Percentiles rank a stretch among this genome's conserved stretches.
Evolutionary conservation across 345 rosid species (phyloP).

Genomic region (rapeseed (Brassica napus)): DNA sequence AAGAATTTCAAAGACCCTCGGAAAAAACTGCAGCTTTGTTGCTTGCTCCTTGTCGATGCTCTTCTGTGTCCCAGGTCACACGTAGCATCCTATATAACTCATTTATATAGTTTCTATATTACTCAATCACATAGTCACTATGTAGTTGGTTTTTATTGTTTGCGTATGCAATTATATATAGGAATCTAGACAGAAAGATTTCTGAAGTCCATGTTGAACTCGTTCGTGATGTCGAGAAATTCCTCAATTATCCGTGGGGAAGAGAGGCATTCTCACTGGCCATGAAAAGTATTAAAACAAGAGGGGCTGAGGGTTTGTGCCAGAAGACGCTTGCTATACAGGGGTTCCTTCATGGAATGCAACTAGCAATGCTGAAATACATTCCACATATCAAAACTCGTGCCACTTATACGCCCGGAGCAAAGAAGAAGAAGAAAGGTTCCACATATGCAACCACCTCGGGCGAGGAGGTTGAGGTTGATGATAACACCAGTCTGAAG

Average conservation of each 20-base stretch:
- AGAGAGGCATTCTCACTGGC: slow-evolving; percentile 1
- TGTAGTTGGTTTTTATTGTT: no score
- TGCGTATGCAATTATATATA: no score
- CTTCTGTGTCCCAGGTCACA: no score
- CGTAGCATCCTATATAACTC: no score
- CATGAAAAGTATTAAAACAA: background rate
- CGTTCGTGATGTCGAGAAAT: background rate
- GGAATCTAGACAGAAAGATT: no score
- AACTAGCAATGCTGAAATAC: background rate
- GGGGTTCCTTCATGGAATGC: background rate
- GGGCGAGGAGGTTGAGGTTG: background rate
- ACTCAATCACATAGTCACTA: no score
- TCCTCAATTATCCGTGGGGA: background rate
- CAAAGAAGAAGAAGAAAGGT: background rate
- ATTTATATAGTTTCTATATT: no score
- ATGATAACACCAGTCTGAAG: slow-evolving; percentile 1
- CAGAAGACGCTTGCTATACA: background rate
- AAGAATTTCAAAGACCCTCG: no score
- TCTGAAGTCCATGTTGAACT: no score
- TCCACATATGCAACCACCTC: background rate
- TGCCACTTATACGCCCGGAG: background rate
- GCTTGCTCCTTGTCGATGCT: no score
- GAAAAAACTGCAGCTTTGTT: no score
- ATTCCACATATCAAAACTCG: background rate
- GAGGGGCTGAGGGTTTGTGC: background rate